Base-by-base conservation (phyloP, 2,329 filamentous ascomycete genomes). In the Phaeoacremonium minimum region DNA sequence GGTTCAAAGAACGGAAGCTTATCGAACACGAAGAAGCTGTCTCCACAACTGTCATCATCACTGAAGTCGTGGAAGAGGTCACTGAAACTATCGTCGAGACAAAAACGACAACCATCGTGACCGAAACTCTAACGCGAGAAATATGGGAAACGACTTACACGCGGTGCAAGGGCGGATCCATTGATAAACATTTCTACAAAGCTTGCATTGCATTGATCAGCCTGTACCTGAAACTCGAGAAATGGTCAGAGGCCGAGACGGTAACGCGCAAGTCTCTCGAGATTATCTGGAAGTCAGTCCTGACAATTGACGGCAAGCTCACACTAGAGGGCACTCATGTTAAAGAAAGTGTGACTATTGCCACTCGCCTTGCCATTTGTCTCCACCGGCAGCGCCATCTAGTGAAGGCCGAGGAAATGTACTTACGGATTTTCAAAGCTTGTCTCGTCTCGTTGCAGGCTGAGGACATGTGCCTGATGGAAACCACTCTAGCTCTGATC, bases 1-100 rank as follows among this genome's bases (percentile, higher is more conserved):
- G 58, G 53, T 63, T 62, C 46, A 63, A 61, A 48, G 47, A 43
- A 15, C 49, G 49, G 15, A 57, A 58, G 28, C 55, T 51, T 20
- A 41, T 45, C 4, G 52, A 54, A 3, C 46, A 55, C 6, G 51
- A 61, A 12, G 60, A 64, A 19, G 57, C 58, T 13, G 41, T 48
- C 11, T 44, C 51, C 28, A 64, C 60, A 1, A 56, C 54, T 1
- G 41, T 55, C 2, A 53, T 63, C 31, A 61, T 66, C 34, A 62
- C 60, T 0, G 58, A 63, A 40, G 58, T 63, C 2, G 57, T 63
- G 2, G 55, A 63, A 31, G 61, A 65, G 42, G 55, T 60, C 18
- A 64, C 52, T 1, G 51, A 59, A 41, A 62, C 54, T 2, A 58
- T 50, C 0, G 48, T 46, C 1, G 49, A 50, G 6, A 56, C 46